Conservation (phyloP, 306 rosid species). For the Elaeagnus macrophylla region DNA sequence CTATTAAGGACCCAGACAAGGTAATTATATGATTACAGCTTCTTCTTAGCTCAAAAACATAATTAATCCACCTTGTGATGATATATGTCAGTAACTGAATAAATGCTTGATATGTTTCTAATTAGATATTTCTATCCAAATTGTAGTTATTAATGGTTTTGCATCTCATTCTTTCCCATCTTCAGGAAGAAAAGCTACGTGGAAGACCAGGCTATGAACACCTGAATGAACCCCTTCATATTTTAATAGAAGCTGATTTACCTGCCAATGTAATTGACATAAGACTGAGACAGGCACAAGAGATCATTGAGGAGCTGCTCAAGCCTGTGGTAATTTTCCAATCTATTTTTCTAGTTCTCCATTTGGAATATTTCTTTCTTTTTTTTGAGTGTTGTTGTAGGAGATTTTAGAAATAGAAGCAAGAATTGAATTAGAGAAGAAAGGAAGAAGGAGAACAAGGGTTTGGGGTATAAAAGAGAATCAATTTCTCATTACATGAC, state of each 20-base stretch:
- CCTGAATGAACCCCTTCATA: conserved; percentile 85
- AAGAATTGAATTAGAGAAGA: too few relatives aligned
- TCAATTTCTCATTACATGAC: too few relatives aligned
- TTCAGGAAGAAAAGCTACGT: conserved; percentile 85
- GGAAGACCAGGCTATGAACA: conserved; percentile 98
- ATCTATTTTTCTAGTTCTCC: conserved; percentile 8
- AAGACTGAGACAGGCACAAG: conserved; percentile 94
- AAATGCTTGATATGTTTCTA: not conserved
- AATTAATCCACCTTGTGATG: too few relatives aligned
- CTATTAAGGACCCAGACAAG: conserved; percentile 78
- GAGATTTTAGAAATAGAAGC: not conserved
- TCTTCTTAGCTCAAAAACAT: conserved; percentile 7
- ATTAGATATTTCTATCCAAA: conserved; percentile 1
- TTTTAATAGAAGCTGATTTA: conserved; percentile 84
- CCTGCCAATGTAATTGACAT: conserved; percentile 75
- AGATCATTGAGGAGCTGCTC: conserved; percentile 89
- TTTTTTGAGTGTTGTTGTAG: not conserved
- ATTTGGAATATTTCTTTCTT: not conserved
- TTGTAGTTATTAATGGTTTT: conserved; percentile 8
- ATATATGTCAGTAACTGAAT: too few relatives aligned
- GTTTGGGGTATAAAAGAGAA: too few relatives aligned
- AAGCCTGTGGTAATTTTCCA: conserved; percentile 75
- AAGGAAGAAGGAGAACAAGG: too few relatives aligned
- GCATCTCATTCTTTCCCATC: conserved; percentile 12
- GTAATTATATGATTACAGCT: conserved; percentile 23